Percentiles rank a stretch among this genome's conserved stretches.
These are phyloP conservation scores for Suillus bovinus DNA, from an alignment of 768 basidiomycete genomes.

Conservation along the genomic window DNA sequence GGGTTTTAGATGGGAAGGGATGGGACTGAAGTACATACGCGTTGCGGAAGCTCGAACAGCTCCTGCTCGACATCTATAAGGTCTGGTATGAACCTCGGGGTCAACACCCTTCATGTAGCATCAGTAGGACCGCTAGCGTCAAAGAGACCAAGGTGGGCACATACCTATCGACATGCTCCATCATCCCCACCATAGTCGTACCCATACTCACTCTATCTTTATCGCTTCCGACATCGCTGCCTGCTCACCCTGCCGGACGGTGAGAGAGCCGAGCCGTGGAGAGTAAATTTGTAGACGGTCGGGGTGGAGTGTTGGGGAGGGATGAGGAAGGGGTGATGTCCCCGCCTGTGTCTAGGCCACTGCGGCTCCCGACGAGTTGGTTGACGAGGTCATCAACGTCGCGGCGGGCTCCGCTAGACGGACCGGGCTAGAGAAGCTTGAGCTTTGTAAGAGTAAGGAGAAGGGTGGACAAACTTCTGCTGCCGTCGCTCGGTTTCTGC, in stretches of 20 bases:
- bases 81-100: constrained; percentile 67
- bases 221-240: constrained; percentile 63
- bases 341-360: constrained; percentile 52
- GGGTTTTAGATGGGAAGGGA: background rate
- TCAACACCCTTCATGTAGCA: constrained; percentile 49
- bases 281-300: constrained; percentile 37
- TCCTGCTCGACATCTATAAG: constrained; percentile 90
- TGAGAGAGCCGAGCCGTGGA: constrained; percentile 39
- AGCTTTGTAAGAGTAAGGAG: constrained; percentile 4
- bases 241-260: constrained; percentile 67
- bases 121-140: background rate
- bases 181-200: constrained; percentile 48
- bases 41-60: constrained; percentile 85
- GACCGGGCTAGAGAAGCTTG: constrained; percentile 32
- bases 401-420: constrained; percentile 43
- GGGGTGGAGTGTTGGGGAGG: constrained; percentile 66
- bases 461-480: constrained; percentile 21
- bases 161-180: constrained; percentile 72
- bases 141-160: constrained; percentile 20
- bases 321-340: constrained; percentile 73
- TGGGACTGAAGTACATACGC: constrained; percentile 45
- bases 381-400: constrained; percentile 77
- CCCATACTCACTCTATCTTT: constrained; percentile 44
- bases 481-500: constrained; percentile 45
- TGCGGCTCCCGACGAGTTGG: constrained; percentile 49